Percentiles rank a stretch among this genome's conserved stretches.
phyloP scores from a whole-genome alignment of 352 stramenopile genomes.

The Phytophthora cactorum region DNA sequence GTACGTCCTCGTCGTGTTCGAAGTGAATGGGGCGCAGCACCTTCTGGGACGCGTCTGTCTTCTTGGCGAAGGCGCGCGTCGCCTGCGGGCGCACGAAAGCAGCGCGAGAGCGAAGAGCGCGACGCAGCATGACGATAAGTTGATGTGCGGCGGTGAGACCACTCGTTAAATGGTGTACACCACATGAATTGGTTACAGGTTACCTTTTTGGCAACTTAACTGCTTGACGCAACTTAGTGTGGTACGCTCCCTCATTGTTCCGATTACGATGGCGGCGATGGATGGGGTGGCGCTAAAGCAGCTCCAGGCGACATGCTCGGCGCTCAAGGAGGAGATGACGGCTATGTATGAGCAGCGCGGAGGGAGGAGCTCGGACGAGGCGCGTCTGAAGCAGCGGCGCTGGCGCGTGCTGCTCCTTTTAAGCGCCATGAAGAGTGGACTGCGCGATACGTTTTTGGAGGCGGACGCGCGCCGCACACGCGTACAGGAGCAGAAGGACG shows the following conservation, averaged over 20 bases:
- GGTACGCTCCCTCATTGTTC: constrained; percentile 4
- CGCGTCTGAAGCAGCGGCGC: constrained; percentile 52
- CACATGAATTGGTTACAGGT: constrained; percentile 11
- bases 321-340: constrained; percentile 50
- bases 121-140: constrained; percentile 25
- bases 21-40: constrained; percentile 75
- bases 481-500: constrained; percentile 78
- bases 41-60: constrained; percentile 7
- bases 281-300: constrained; percentile 46
- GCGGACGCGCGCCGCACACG: constrained; percentile 66
- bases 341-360: constrained; percentile 43
- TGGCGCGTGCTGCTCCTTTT: constrained; percentile 69
- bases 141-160: constrained; percentile 30
- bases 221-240: too few species aligned
- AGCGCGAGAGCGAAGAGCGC: constrained; percentile 19
- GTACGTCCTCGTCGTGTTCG: constrained; percentile 66
- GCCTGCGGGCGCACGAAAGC: constrained; percentile 18
- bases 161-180: constrained; percentile 20
- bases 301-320: constrained; percentile 56
- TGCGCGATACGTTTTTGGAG: constrained; percentile 75
- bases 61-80: constrained; percentile 35
- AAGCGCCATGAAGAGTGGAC: constrained; percentile 52
- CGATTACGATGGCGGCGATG: not conserved
- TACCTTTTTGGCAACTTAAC: too few species aligned
- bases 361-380: constrained; percentile 37